Evolutionary conservation across 2,329 filamentous ascomycete species (phyloP), one percentile per base, ranked within the genome.

Genomic region (Metarhizium rileyi): DNA sequence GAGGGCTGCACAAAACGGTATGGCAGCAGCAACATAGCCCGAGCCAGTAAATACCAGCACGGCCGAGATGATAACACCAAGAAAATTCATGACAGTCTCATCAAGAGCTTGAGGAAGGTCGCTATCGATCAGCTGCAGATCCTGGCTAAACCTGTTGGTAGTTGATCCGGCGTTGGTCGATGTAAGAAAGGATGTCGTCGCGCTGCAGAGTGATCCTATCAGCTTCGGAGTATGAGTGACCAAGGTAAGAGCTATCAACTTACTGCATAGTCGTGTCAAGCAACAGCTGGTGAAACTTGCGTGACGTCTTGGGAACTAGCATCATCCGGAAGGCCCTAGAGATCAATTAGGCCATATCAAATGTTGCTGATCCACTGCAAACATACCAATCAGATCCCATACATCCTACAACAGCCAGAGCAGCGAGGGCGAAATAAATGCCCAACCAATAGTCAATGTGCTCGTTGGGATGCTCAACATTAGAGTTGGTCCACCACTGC

Each of bases 1-100:
- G 0, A 71, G 52, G 1, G 56, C 60, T 4, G 70, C 48, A 1
- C 80, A 57, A 5, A 75, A 61, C 0, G 78, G 78, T 50, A 78
- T 74, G 0, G 66, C 63, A n/a, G 75, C 65, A 1, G 69, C 68
- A 1, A 75, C 62, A 49, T 69, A 76, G 57, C 51, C 69, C 54
- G 49, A 71, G 54, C 50, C 55, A 1, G 53, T 52, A 2, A 66
- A 68, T 10, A 78, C 30, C 30, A 33, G 30, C 10, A 33, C 30
- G 30, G 30, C 30, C 12, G 30, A 33, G 30, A 12, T 16, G 30
- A 33, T 16, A 12, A 33, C 30, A 14, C 30, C 30, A 33, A 33
- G 30, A 12, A 33, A 33, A 33, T 33, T 43, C 23, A 49, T 23
- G 30, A 49, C 38, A 30, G 43, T 44, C 25, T 49, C 41, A 4